phyloP scores from a whole-genome alignment of 2,329 filamentous ascomycete species.

The Harringtonia lauricola region DNA sequence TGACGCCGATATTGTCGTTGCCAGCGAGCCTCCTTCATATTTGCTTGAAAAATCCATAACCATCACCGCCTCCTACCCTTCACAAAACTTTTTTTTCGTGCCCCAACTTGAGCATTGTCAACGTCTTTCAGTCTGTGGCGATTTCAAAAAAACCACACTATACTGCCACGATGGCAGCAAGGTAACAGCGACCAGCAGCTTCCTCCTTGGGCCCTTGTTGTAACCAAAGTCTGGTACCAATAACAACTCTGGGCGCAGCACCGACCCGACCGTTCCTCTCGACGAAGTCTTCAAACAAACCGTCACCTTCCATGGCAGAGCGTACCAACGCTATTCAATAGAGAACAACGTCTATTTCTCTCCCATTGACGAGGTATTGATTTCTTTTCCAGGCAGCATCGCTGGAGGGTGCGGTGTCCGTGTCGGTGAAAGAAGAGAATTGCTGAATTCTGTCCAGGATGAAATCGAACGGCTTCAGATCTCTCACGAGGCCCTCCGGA shows the following conservation, averaged over 20 bases:
- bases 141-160: not conserved
- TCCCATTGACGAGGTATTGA: constrained; percentile 59
- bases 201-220: not conserved
- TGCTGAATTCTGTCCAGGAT: constrained; percentile 34
- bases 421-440: not conserved
- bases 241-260: constrained; percentile 23
- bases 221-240: not conserved
- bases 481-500: constrained; percentile 51
- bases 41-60: not conserved
- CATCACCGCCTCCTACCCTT: not conserved
- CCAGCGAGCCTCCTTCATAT: constrained; percentile 6
- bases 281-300: constrained; percentile 49
- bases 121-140: not conserved
- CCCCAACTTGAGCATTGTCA: not conserved
- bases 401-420: too few species aligned
- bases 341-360: constrained; percentile 54
- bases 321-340: constrained; percentile 57
- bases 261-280: constrained; percentile 37
- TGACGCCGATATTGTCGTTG: constrained; percentile 7
- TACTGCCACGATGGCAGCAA: constrained; percentile 6
- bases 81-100: not conserved
- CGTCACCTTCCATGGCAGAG: constrained; percentile 48
- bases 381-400: not conserved
- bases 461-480: constrained; percentile 55
- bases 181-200: not conserved